phyloP scores from a whole-genome alignment of 2,329 filamentous ascomycete genomes.

The Apiospora phragmitis region DNA sequence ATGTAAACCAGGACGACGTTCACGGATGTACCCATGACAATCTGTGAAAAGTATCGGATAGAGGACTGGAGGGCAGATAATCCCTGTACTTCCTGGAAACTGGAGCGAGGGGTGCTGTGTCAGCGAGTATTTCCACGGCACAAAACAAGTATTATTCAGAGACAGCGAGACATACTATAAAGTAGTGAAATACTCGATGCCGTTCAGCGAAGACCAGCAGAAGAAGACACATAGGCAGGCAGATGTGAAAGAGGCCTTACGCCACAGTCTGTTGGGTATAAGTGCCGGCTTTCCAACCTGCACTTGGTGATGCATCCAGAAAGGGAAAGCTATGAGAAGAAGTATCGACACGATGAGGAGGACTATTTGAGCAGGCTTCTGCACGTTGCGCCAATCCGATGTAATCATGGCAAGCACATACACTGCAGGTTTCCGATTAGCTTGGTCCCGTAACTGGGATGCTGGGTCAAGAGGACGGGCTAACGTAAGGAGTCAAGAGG shows the following conservation, averaged over 20 bases:
- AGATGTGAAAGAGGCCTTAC: constrained; percentile 50
- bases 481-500: not conserved
- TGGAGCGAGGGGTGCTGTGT: constrained; percentile 17
- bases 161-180: constrained; percentile 36
- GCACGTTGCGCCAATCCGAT: constrained; percentile 36
- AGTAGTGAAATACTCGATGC: constrained; percentile 43
- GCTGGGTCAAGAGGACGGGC: not conserved
- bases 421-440: constrained; percentile 23
- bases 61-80: constrained; percentile 40
- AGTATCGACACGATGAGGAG: constrained; percentile 41
- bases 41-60: constrained; percentile 44
- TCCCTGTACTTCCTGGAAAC: constrained; percentile 46
- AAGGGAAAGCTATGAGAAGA: constrained; percentile 44
- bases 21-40: constrained; percentile 42
- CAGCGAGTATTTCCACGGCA: not conserved
- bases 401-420: constrained; percentile 52
- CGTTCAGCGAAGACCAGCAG: constrained; percentile 41
- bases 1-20: constrained; percentile 46
- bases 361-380: constrained; percentile 36
- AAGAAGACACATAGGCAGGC: constrained; percentile 50
- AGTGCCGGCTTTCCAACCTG: constrained; percentile 37
- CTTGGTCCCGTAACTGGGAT: not conserved
- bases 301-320: constrained; percentile 36
- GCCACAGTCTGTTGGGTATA: constrained; percentile 59
- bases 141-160: no score